Conservation (phyloP, 73 alveolate species). For the Urostyla sp. region DNA sequence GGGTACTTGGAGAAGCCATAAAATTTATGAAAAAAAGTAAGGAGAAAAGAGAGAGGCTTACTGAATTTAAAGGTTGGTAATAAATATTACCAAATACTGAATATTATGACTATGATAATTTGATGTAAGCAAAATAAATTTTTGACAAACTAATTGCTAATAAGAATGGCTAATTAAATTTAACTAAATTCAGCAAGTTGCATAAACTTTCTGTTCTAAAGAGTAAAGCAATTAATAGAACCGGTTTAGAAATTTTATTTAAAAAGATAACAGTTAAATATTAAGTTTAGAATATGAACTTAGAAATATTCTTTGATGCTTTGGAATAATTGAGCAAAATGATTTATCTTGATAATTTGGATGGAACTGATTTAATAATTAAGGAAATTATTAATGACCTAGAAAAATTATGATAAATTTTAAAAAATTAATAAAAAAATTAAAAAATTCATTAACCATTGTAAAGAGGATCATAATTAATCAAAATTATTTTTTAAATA, state of each 20-base stretch:
- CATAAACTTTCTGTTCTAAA: constrained; percentile 18
- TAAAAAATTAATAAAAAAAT: too few species aligned
- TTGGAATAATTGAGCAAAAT: constrained; percentile 21
- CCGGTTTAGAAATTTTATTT: constrained; percentile 41
- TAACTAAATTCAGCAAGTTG: constrained; percentile 30
- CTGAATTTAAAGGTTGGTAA: constrained; percentile 2
- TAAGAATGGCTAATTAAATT: constrained; percentile 9
- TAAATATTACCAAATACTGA: constrained; percentile 22
- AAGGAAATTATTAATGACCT: not conserved
- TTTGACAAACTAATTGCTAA: constrained; percentile 25
- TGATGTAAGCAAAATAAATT: constrained; percentile 35
- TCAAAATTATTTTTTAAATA: too few species aligned
- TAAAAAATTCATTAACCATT: too few species aligned
- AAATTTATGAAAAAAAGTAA: constrained; percentile 28
- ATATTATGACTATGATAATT: constrained; percentile 22
- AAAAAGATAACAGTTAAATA: constrained; percentile 3
- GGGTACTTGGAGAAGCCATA: constrained; percentile 48
- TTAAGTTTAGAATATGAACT: constrained; percentile 3
- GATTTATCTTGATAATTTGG: constrained; percentile 9
- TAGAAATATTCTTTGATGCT: constrained; percentile 50
- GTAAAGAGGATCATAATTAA: too few species aligned
- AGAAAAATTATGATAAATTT: too few species aligned
- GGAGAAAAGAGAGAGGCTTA: not conserved
- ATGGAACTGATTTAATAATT: constrained; percentile 18
- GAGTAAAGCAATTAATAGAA: not conserved